Evolutionary conservation across 139 green algal genomes (phyloP).

Genomic region (Chlorella ohadii): DNA sequence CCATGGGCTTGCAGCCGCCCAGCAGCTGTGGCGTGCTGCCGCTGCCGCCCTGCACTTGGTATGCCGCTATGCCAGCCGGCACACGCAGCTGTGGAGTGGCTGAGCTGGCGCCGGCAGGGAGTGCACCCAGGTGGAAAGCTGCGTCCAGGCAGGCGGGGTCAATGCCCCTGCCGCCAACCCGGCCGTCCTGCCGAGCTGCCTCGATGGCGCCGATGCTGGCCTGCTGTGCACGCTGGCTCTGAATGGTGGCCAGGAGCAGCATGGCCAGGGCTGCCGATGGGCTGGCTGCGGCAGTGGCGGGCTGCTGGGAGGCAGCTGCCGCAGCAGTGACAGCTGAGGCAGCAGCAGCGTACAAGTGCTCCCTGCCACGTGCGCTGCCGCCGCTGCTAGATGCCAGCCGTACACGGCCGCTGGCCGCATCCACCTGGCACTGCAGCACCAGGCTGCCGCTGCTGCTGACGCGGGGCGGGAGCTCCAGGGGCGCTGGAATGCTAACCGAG

Average conservation of each 20-base stretch:
- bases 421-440: conserved; percentile 36
- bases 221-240: neutral
- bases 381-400: neutral
- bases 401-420: neutral
- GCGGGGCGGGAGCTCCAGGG: conserved; percentile 21
- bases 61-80: conserved; percentile 27
- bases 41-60: conserved; percentile 9
- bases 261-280: neutral
- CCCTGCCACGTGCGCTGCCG: neutral
- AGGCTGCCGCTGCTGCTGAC: neutral
- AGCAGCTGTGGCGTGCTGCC: neutral
- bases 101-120: neutral
- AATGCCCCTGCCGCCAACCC: conserved; percentile 23
- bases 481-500: conserved; percentile 15
- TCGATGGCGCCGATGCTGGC: conserved; percentile 15
- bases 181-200: neutral
- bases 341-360: conserved; percentile 28
- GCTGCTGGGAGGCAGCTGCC: neutral
- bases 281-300: neutral
- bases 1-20: conserved; percentile 12
- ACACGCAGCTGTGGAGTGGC: conserved; percentile 23
- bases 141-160: conserved; percentile 46
- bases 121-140: conserved; percentile 50
- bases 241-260: conserved; percentile 9
- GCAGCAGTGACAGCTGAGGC: neutral